Percentiles rank a stretch among this genome's conserved stretches.
Conservation (phyloP, 2,329 filamentous ascomycete species). For the Verticillium albo-atrum region DNA sequence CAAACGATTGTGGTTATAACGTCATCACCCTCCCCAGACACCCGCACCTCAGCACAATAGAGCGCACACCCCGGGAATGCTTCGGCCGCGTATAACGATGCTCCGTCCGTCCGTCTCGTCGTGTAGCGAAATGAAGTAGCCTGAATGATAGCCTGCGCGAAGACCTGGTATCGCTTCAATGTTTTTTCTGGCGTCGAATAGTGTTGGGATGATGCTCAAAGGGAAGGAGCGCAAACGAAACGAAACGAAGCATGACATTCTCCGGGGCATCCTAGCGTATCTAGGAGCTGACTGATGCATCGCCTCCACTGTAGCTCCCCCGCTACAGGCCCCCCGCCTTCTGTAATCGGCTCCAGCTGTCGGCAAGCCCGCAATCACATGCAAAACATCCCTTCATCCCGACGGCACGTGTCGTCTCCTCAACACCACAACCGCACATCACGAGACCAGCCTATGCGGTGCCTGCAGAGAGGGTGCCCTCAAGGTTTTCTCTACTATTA, state of each 20-base stretch:
- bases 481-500: too few relatives aligned
- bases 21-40: background rate
- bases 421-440: background rate
- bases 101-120: too few relatives aligned
- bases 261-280: background rate
- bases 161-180: too few relatives aligned
- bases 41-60: background rate
- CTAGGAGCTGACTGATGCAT: background rate
- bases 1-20: background rate
- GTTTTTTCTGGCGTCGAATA: too few relatives aligned
- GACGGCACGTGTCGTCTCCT: background rate
- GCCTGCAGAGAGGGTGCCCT: too few relatives aligned
- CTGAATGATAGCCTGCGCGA: too few relatives aligned
- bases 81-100: too few relatives aligned
- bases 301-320: background rate
- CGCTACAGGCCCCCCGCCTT: background rate
- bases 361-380: conserved; percentile 1
- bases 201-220: background rate
- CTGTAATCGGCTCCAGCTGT: background rate
- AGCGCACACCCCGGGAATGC: too few relatives aligned
- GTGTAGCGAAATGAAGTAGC: too few relatives aligned
- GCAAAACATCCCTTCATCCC: background rate
- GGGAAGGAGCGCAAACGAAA: background rate
- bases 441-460: background rate
- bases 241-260: background rate